These are phyloP conservation scores for Westerdykella ornata DNA, from an alignment of 2,329 filamentous ascomycete species.

Conservation along the genomic window DNA sequence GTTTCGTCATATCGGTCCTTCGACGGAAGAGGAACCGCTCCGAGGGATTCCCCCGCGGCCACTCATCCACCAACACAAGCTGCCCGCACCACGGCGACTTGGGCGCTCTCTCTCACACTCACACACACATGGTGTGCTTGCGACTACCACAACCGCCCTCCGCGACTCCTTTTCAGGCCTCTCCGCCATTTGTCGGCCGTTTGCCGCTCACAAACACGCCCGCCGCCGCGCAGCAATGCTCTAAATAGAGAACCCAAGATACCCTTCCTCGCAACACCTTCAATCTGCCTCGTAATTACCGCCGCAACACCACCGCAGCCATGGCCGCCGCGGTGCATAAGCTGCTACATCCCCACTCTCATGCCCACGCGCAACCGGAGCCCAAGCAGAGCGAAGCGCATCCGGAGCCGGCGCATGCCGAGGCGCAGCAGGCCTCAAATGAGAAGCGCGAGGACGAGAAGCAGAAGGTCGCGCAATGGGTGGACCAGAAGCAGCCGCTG, in stretches of 20 bases:
- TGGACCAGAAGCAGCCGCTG: conserved; percentile 40
- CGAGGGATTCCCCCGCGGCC: conserved; percentile 19
- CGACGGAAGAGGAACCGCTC: conserved; percentile 1
- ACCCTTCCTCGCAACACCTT: conserved; percentile 2
- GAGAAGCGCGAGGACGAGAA: conserved; percentile 44
- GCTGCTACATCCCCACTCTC: conserved; percentile 32
- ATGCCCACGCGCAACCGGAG: conserved; percentile 19
- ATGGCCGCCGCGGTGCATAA: conserved; percentile 36
- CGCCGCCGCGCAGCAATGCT: conserved; percentile 14
- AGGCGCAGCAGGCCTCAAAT: conserved; percentile 24
- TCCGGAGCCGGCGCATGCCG: conserved; percentile 7
- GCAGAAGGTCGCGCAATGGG: conserved; percentile 42
- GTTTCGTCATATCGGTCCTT: conserved; percentile 6
- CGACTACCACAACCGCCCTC: conserved; percentile 14
- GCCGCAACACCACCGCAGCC: conserved; percentile 12
- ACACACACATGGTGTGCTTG: conserved; percentile 17
- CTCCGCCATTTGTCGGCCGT: conserved; percentile 7
- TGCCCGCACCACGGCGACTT: no score
- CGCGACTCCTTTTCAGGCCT: conserved; percentile 14
- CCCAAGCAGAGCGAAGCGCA: background rate
- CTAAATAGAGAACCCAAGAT: conserved; percentile 6
- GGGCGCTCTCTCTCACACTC: no score
- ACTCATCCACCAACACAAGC: conserved; percentile 6
- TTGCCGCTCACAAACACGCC: conserved; percentile 3
- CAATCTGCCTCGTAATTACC: conserved; percentile 7